Base-by-base conservation (phyloP, 345 rosid genomes). In the Acer yangbiense region DNA sequence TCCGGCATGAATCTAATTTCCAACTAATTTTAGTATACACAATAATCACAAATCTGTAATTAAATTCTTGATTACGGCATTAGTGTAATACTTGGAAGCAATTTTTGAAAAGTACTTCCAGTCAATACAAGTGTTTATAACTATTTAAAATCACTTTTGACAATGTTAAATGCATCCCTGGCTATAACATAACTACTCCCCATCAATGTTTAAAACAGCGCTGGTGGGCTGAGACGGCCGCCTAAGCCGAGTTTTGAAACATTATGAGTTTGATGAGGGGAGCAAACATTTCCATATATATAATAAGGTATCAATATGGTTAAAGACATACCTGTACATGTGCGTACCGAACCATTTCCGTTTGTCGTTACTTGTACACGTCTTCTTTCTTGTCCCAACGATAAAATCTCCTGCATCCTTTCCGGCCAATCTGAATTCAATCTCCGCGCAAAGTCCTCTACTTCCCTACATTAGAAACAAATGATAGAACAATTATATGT, bases 341-440 rank as follows among this genome's bases (percentile, higher is more conserved):
- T 80, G 62, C 71, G 46, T 9, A 76, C 41, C 23, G 91, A 85
- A 63, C 82, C 79, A 78, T 82, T 76, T 71, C 85, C 86, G 39
- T 84, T 87, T 44, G 77, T 46, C 3, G 88, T 81, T 23, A 81
- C 65, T 21, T 82, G 88, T 55, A 77, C 74, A 44, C 66, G 83
- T 65, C 83, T 82, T 71, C 84, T 83, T 62, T 88, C 90, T 54
- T 72, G 88, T 78, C 89, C 87, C 74, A 81, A 72, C 11, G 84
- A 87, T 32, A 87, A 81, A 70, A 90, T 85, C 78, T 90, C 92
- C 77, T 85, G 88, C 86, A 89, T 87, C 83, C 94, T 87, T 80
- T 89, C 89, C 8, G 91, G 92, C 95, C 93, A 89, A 74, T 86
- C 88, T 12, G 95, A 89, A 81, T 86, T 91, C 81, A 91, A 82